Evolutionary conservation across 108 stramenopile genomes (phyloP).

Genomic region (Cyclotella kingstonii): DNA sequence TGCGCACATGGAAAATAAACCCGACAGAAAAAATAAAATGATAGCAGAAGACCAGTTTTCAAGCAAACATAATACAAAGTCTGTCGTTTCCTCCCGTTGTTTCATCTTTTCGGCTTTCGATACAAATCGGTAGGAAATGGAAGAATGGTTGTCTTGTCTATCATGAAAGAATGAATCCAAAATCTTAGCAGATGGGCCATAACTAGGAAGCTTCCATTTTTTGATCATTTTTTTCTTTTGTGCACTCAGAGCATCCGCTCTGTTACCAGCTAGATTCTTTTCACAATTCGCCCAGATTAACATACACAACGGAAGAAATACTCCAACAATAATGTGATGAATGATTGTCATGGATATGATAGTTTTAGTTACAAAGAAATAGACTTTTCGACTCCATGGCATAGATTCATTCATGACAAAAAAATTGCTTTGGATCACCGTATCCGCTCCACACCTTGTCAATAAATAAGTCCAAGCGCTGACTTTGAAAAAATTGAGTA

Average conservation of each 20-base stretch:
- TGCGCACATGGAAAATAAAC: not conserved
- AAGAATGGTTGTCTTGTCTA: conserved; percentile 9
- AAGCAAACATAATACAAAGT: conserved; percentile 52
- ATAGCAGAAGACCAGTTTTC: conserved; percentile 70
- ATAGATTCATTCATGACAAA: not conserved
- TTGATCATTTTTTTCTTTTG: not conserved
- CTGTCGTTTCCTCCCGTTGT: conserved; percentile 23
- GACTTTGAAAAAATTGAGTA: conserved; percentile 10
- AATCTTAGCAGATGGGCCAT: conserved; percentile 4
- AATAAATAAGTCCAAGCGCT: conserved; percentile 23
- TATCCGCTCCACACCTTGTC: conserved; percentile 5
- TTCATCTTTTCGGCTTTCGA: conserved; percentile 1
- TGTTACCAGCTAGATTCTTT: not conserved
- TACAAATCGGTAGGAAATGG: conserved; percentile 2
- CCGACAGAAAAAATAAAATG: conserved; percentile 22
- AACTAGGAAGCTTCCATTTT: not conserved
- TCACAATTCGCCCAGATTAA: conserved; percentile 25
- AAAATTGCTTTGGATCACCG: not conserved
- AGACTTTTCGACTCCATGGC: conserved; percentile 9
- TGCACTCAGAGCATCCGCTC: not conserved
- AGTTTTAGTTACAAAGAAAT: conserved; percentile 3
- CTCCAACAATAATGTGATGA: conserved; percentile 35
- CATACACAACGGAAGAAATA: conserved; percentile 27
- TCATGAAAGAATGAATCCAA: conserved; percentile 28
- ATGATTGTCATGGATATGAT: conserved; percentile 8